Conservation (phyloP, 805 yeast species). For the Saccharomycopsis olivae region DNA sequence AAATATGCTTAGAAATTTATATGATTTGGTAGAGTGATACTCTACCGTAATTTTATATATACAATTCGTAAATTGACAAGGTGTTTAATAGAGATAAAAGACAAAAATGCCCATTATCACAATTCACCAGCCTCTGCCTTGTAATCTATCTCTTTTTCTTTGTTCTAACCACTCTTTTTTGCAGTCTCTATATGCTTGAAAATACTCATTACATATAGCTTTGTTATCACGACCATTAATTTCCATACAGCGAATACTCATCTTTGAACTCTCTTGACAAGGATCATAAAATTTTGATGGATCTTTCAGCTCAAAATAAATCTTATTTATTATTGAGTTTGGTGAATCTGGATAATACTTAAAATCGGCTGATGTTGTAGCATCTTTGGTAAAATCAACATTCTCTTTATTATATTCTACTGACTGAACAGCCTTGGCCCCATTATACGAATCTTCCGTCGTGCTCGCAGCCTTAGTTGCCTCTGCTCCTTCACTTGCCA, state of each 20-base stretch:
- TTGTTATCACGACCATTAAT: conserved; percentile 56
- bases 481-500: too few species aligned
- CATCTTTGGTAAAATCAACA: conserved; percentile 13
- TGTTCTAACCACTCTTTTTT: conserved; percentile 57
- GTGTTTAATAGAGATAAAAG: too few species aligned
- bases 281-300: conserved; percentile 88
- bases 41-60: neutral
- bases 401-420: conserved; percentile 5
- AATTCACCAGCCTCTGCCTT: conserved; percentile 13
- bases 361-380: conserved; percentile 27
- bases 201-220: conserved; percentile 65
- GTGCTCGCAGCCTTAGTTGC: too few species aligned
- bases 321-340: conserved; percentile 54
- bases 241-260: conserved; percentile 79
- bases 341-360: conserved; percentile 87
- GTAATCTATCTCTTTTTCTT: conserved; percentile 22
- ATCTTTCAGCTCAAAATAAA: conserved; percentile 60
- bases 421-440: too few species aligned
- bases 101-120: too few species aligned
- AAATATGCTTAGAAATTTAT: too few species aligned
- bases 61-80: too few species aligned
- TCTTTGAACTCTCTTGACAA: conserved; percentile 78
- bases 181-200: conserved; percentile 90
- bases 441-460: too few species aligned
- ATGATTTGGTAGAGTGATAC: too few species aligned